Base-by-base conservation (phyloP, 1,284 basidiomycete genomes). In the Mycena sp. region DNA sequence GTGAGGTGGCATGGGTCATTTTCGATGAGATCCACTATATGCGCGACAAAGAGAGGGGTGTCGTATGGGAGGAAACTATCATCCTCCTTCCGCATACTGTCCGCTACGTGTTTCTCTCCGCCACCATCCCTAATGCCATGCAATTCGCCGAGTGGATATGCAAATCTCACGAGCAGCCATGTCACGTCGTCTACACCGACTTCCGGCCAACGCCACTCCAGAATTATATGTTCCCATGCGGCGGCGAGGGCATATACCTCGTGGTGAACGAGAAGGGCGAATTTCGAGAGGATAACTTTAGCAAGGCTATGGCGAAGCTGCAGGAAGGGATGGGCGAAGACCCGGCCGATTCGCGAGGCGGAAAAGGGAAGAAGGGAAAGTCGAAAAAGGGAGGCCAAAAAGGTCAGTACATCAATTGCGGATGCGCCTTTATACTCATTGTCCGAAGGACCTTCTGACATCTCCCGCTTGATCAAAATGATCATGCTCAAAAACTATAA, bases 11-110 rank as follows among this genome's bases (percentile, higher is more conserved):
- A 0, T 99, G 98, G 98, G 97, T 99, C 66, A 89, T 99, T 64
- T 99, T 99, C 75, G 98, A 99, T 76, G 98, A 99, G 79, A 98
- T 99, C 66, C 98, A 99, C 78, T 99, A 99, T 80, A 99, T 99
- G 98, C 92, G 98, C 68, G 98, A 99, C 83, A 96, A 96, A 70
- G 92, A 94, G 72, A 89, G 92, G 68, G 92, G 92, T 69, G 92
- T 94, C n/a, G 90, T 92, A 25, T 92, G 91, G 90, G 91, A 93
- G 75, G 91, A 93, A 72, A 99, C 98, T 0, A 98, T 99, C 76
- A 99, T 99, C 70, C 87, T 99, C 0, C 87, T 99, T 9, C 97
- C 98, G 4, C 94, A 98, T 76, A 91, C 89, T 25, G 97, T 99
- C 62, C 95, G 93, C 77, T 98, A 98, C 75, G 98, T 99, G 67